A percentile compares a stretch with the other conserved stretches of the same genome.
These are phyloP conservation scores for Vitis hybrid DNA, from an alignment of 177 flowering plant genomes.

Conservation along the genomic window DNA sequence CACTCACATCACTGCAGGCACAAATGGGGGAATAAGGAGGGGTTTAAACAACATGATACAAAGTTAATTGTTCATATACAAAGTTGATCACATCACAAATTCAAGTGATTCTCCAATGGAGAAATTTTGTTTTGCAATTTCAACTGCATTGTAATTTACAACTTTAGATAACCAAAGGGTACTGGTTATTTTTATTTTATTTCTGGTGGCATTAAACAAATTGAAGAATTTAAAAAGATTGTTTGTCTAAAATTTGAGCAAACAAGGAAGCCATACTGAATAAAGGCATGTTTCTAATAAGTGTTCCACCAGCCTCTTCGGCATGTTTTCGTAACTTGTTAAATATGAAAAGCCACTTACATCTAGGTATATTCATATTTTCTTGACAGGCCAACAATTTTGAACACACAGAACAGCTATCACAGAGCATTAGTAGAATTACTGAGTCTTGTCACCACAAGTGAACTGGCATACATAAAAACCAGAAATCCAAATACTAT, in stretches of 20 bases:
- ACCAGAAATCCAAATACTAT: neutral
- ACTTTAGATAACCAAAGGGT: neutral
- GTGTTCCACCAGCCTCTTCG: neutral
- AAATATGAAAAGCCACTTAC: too few relatives aligned
- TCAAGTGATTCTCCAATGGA: neutral
- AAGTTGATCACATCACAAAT: neutral
- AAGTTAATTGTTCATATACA: neutral
- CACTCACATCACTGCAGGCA: slow-evolving; percentile 69
- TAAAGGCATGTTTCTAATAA: neutral
- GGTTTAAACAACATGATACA: neutral
- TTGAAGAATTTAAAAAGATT: neutral
- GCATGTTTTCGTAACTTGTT: too few relatives aligned
- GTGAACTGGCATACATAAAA: neutral
- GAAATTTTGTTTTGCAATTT: too few relatives aligned
- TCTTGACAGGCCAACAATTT: too few relatives aligned
- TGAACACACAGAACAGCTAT: too few relatives aligned
- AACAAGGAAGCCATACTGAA: too few relatives aligned
- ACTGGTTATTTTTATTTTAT: neutral
- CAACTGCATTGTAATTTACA: too few relatives aligned
- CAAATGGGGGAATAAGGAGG: slow-evolving; percentile 6
- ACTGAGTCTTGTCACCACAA: too few relatives aligned
- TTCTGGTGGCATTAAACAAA: neutral
- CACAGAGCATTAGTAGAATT: too few relatives aligned
- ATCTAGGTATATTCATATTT: too few relatives aligned
- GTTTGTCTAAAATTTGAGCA: too few relatives aligned